Base-by-base conservation (phyloP, 1,284 basidiomycete species). In the Ceratobasidium sp. region DNA sequence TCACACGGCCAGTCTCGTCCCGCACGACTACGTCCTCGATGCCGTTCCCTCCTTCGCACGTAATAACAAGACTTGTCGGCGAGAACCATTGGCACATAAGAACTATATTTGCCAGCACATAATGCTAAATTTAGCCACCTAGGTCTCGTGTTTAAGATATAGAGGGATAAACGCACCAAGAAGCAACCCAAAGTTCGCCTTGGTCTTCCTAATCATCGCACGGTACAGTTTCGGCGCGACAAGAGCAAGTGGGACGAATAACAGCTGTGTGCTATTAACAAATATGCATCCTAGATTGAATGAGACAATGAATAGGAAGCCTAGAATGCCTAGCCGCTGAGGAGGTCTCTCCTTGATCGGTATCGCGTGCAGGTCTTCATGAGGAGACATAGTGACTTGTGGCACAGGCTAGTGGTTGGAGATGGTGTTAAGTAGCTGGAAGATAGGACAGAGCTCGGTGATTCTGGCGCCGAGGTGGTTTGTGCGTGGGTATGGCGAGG, bases 31-130 rank as follows among this genome's bases (percentile, higher is more conserved):
- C 81, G 33, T 87, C 86, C 29, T 74, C 56, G 6, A 79, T 64
- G 7, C 82, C 67, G 69, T 84, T 82, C 0, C 81, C 81, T 0
- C 84, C 87, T 79, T 94, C 91, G 76, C 93, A 92, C 0, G 95
- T 94, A 71, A 98, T 82, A 22, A 89, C 85, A 36, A 98, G 80
- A 31, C 86, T 88, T 0, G 93, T 94, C 0, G 94, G 95, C 0
- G 92, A 93, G 78, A 95, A 97, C 84, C 88, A 91, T 79, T 94
- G 91, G 79, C 87, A 90, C 86, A 91, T 89, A 44, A 96, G 84
- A 73, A 95, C 93, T 90, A 54, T 1, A 63, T n/a, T n/a, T n/a
- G 19, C 9, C 51, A 9, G 22, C 33, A 22, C n/a, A 7, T 31
- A 53, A 2, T 1, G 24, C 51, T 44, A 65, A 47, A 53, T 64